Percentiles rank a stretch among this genome's conserved stretches.
Conservation (phyloP, 1,284 basidiomycete species). For the Rhodotorula sp. region DNA sequence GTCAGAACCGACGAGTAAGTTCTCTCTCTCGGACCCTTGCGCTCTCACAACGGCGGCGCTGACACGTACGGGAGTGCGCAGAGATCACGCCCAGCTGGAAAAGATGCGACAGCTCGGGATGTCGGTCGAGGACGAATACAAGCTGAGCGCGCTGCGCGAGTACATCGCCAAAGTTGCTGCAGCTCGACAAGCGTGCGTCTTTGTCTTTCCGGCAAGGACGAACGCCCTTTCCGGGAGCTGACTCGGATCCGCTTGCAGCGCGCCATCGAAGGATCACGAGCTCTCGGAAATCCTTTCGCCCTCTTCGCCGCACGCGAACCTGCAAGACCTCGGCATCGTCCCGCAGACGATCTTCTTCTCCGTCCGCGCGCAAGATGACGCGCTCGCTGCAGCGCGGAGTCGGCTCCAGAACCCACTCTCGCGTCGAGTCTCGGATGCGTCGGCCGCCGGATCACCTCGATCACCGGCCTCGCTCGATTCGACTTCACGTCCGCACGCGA, state of each 20-base stretch:
- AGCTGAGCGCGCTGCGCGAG: constrained; percentile 78
- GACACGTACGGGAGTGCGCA: not conserved
- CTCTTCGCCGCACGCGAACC: constrained; percentile 59
- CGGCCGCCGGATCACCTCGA: constrained; percentile 8
- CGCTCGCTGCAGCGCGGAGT: constrained; percentile 3
- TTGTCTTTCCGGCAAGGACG: not conserved
- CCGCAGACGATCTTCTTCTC: constrained; percentile 93
- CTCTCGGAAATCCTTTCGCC: constrained; percentile 58
- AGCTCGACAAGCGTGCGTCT: constrained; percentile 41
- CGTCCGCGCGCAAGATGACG: constrained; percentile 39
- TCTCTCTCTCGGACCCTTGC: constrained; percentile 10
- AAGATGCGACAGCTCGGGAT: constrained; percentile 73
- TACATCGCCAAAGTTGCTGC: constrained; percentile 60
- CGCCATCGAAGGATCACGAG: constrained; percentile 16
- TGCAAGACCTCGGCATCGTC: constrained; percentile 82
- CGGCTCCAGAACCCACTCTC: not conserved
- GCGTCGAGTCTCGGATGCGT: constrained; percentile 13
- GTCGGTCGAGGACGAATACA: constrained; percentile 71
- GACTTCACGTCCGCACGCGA: not conserved
- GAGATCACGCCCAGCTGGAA: constrained; percentile 41
- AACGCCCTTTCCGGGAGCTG: not conserved
- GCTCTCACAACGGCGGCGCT: not conserved
- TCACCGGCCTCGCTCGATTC: not conserved
- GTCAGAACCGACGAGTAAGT: constrained; percentile 70
- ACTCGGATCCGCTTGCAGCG: not conserved